Evolutionary conservation across 108 stramenopile genomes (phyloP).

Genomic region (Fragilaria crotonensis): DNA sequence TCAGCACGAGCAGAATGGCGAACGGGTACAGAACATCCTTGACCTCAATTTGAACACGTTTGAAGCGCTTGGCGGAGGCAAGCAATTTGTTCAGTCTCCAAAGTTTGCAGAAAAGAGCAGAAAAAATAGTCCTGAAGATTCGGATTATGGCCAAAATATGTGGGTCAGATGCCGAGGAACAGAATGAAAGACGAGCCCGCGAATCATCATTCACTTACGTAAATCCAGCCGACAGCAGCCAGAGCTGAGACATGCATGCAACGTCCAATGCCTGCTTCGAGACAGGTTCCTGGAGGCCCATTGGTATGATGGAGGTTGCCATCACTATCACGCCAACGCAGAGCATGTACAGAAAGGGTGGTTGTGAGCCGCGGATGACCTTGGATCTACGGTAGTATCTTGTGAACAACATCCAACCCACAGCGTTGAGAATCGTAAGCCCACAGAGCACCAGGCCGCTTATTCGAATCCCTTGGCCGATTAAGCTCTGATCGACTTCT

Average conservation of each 20-base stretch:
- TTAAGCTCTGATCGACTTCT: background rate
- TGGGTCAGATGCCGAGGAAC: no score
- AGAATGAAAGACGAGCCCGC: no score
- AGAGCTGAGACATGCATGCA: constrained; percentile 9
- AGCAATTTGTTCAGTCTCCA: constrained; percentile 12
- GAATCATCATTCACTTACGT: no score
- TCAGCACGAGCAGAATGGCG: constrained; percentile 3
- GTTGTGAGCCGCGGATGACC: constrained; percentile 7
- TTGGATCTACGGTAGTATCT: background rate
- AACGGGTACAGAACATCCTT: constrained; percentile 2
- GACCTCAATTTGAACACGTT: background rate
- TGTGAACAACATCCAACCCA: background rate
- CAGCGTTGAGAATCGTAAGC: background rate
- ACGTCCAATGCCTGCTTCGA: constrained; percentile 7
- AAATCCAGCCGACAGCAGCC: constrained; percentile 10
- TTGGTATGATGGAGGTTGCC: constrained; percentile 5
- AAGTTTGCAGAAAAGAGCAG: constrained; percentile 12
- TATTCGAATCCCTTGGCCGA: background rate
- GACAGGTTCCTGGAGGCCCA: constrained; percentile 11
- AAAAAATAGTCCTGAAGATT: no score
- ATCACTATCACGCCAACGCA: constrained; percentile 3
- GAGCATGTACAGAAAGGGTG: constrained; percentile 10
- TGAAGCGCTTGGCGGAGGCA: background rate
- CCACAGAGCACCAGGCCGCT: background rate
- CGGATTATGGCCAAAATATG: no score